Evolutionary conservation across 768 basidiomycete species (phyloP).

Genomic region (Leccinum broughii): DNA sequence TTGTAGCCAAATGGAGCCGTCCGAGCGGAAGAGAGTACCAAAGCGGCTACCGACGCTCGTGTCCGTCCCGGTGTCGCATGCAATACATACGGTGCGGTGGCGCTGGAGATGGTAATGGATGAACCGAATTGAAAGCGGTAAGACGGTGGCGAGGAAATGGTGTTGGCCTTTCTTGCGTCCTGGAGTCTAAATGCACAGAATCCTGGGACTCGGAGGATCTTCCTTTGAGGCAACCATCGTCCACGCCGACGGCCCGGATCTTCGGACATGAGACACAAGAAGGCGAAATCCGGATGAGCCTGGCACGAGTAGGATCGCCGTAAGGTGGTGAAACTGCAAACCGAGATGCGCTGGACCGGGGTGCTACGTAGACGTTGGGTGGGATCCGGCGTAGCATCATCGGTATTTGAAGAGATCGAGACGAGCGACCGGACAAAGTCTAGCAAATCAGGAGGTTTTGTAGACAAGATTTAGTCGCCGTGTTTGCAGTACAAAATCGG

Average conservation of each 20-base stretch:
- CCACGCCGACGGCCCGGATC: not conserved
- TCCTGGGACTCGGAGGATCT: not conserved
- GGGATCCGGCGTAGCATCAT: not conserved
- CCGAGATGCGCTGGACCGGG: slow-evolving; percentile 36
- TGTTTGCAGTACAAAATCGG: slow-evolving; percentile 72
- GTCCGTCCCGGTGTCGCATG: slow-evolving; percentile 61
- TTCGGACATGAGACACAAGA: slow-evolving; percentile 17
- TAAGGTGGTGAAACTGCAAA: slow-evolving; percentile 39
- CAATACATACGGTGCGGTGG: slow-evolving; percentile 45
- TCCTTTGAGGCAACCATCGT: not conserved
- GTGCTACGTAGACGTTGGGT: not conserved
- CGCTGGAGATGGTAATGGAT: slow-evolving; percentile 40
- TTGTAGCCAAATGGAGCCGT: slow-evolving; percentile 38
- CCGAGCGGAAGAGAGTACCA: slow-evolving; percentile 58
- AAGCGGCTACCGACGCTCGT: slow-evolving; percentile 61
- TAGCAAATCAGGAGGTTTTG: slow-evolving; percentile 51
- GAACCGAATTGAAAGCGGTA: slow-evolving; percentile 52
- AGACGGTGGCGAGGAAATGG: slow-evolving; percentile 45
- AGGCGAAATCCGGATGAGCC: slow-evolving; percentile 8
- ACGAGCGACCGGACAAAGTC: slow-evolving; percentile 22
- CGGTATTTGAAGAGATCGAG: not conserved
- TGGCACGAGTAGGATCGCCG: slow-evolving; percentile 5
- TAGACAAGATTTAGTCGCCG: slow-evolving; percentile 45
- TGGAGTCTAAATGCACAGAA: slow-evolving; percentile 29
- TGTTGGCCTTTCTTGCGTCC: slow-evolving; percentile 56